Base-by-base conservation (phyloP, 768 basidiomycete species). In the Agrocybe pediades region DNA sequence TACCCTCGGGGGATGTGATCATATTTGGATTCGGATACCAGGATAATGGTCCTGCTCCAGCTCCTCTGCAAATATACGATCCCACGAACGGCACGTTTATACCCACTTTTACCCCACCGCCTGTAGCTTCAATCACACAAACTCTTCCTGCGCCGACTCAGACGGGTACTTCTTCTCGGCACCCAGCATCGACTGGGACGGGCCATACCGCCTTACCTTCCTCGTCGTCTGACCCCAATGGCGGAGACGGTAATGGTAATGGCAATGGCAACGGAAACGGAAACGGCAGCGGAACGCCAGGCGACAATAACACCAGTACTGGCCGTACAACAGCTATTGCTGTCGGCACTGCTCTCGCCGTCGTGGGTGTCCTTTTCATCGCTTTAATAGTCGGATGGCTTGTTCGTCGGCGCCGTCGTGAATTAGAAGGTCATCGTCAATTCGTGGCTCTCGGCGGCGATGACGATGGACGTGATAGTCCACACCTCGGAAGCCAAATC, bases 11-110 rank as follows among this genome's bases (percentile, higher is more conserved):
- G 11, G 72, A 75, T 26, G 75, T 82, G 49, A 84, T 92, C 19
- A 65, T 95, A 9, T 89, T 94, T 66, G 88, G 86, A 27, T 90
- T 87, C 63, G 91, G 80, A 15, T 86, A 84, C 61, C 73, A 66
- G 17, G 56, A 70, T 39, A 73, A 66, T 56, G 77, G 74, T 1
- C 83, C 88, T 5, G 85, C 83, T 9, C 71, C 84, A 21, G 69
- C 84, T 11, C 57, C 71, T n/a, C 50, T 92, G 13, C 69, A 77
- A 29, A 71, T 92, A 29, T 92, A 79, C 55, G 72, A 79, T 47
- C 57, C 74, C 3, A 70, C 74, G 6, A 72, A 74, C 5, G 66
- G 71, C 26, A 73, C 75, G 39, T 80, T 79, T 33, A 70, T 71
- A 2, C 62, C 77, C 5, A 69, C 73, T n/a, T 80, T 70, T 49